A percentile compares a stretch with the other conserved stretches of the same genome.
Conservation (phyloP, 768 basidiomycete genomes). For the Mrakia blollopis region DNA sequence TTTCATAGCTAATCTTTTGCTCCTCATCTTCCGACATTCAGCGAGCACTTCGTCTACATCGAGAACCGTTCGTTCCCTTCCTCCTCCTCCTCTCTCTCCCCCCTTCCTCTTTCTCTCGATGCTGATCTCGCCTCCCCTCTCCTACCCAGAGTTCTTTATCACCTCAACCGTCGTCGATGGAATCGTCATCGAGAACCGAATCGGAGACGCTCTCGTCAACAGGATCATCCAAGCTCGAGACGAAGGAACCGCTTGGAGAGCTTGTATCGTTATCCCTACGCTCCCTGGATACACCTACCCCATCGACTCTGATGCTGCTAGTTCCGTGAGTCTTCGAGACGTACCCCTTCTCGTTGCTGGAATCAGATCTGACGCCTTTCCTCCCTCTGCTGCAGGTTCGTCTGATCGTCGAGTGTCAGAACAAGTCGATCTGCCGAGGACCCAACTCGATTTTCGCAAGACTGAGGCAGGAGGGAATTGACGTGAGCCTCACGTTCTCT, state of each 20-base stretch:
- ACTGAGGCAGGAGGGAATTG: slow-evolving; percentile 77
- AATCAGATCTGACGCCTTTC: background rate
- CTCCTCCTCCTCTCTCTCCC: too few relatives aligned
- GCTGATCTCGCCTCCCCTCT: background rate
- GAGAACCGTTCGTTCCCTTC: slow-evolving; percentile 57
- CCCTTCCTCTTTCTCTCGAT: background rate
- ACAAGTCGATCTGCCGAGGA: slow-evolving; percentile 77
- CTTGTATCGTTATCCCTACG: slow-evolving; percentile 84
- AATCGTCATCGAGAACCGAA: slow-evolving; percentile 80
- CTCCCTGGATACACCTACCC: slow-evolving; percentile 91
- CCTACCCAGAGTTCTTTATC: slow-evolving; percentile 47
- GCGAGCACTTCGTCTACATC: slow-evolving; percentile 94
- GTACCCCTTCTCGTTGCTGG: too few relatives aligned
- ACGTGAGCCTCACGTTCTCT: slow-evolving; percentile 53
- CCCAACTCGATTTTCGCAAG: slow-evolving; percentile 86
- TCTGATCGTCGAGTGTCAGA: slow-evolving; percentile 93
- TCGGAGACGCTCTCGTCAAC: slow-evolving; percentile 87
- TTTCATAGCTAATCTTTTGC: slow-evolving; percentile 41
- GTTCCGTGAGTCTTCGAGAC: slow-evolving; percentile 58
- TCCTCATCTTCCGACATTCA: slow-evolving; percentile 64
- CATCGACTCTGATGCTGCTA: slow-evolving; percentile 87
- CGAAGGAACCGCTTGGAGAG: slow-evolving; percentile 73
- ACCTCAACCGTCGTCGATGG: slow-evolving; percentile 71
- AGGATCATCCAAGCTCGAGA: slow-evolving; percentile 82
- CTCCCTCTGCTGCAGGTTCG: slow-evolving; percentile 57